Conservation (phyloP, 345 rosid genomes). For the Stellera chamaejasme region DNA sequence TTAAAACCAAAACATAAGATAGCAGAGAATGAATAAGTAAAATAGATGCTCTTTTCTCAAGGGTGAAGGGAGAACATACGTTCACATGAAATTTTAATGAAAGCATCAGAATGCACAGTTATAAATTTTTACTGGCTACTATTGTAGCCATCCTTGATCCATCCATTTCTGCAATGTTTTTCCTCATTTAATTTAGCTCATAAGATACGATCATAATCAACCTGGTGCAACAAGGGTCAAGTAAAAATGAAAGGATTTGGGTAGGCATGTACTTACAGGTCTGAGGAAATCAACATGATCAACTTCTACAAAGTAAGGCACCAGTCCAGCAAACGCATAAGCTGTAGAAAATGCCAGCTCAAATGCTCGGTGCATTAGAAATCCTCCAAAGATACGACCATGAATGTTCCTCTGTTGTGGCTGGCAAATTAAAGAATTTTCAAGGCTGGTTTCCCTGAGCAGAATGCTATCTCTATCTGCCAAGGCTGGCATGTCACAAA, state of each 20-base stretch:
- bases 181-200: too few relatives aligned
- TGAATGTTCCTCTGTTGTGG: slow-evolving; percentile 87
- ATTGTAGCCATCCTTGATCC: too few relatives aligned
- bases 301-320: slow-evolving; percentile 74
- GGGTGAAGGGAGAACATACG: too few relatives aligned
- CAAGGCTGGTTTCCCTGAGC: slow-evolving; percentile 58
- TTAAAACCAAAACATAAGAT: too few relatives aligned
- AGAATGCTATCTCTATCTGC: slow-evolving; percentile 86
- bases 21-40: too few relatives aligned
- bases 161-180: too few relatives aligned
- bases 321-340: slow-evolving; percentile 75
- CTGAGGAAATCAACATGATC: slow-evolving; percentile 84
- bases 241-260: slow-evolving; percentile 6
- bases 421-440: slow-evolving; percentile 67
- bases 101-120: too few relatives aligned
- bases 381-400: slow-evolving; percentile 75
- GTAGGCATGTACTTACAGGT: slow-evolving; percentile 42
- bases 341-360: slow-evolving; percentile 87
- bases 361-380: slow-evolving; percentile 76
- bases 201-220: too few relatives aligned
- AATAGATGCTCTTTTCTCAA: too few relatives aligned
- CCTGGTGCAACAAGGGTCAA: not conserved
- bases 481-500: slow-evolving; percentile 77
- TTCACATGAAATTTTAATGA: too few relatives aligned
- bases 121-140: too few relatives aligned